Base-by-base conservation (phyloP, 2,329 filamentous ascomycete genomes). In the Beauveria varroae region DNA sequence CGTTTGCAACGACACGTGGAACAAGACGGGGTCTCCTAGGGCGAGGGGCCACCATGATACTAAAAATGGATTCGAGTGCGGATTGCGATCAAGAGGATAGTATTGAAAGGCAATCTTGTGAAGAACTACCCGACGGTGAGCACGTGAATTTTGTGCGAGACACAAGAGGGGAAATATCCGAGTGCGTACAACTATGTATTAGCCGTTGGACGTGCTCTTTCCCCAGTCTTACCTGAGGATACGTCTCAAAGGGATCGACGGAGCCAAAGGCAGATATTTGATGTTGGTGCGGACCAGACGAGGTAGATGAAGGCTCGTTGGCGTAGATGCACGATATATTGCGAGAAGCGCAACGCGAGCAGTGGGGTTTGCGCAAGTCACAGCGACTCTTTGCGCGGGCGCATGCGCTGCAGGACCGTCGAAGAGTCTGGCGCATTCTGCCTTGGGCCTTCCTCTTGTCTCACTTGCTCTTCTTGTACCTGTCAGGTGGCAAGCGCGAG, bases 1-100 rank as follows among this genome's bases (percentile, higher is more conserved):
- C 5, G 82, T 85, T 66, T 85, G 82, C 14, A 85, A 72, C 2
- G 81, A 84, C 26, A 85, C 81, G 64, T 85, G 81, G 59, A 85
- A 85, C 1, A 85, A 65, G 5, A 81, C 81, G 0, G 82, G 80
- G 60, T 85, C 82, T 0, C 74, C 77, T 0, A 85, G 73, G 0
- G 82, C 81, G 1, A 81, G 72, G 0, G 83, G 83, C 82, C 83
- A 85, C 83, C 83, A 85, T 0, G 81, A 84, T 7, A 83, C 71
- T 20, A 85, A 71, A 63, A 85, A 85, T 0, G 82, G 82, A 64
- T 85, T 85, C 8, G 82, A 81, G 0, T 69, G 69, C n/a, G 75
- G 66, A 63, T 74, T 77, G 8, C 83, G 71, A 57, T 85, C 83
- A 22, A 84, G 72, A 0, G 82, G 83, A 65, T 85, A 85, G 65